Base-by-base conservation (phyloP, 2,329 filamentous ascomycete species). In the Fusarium abutilonis region DNA sequence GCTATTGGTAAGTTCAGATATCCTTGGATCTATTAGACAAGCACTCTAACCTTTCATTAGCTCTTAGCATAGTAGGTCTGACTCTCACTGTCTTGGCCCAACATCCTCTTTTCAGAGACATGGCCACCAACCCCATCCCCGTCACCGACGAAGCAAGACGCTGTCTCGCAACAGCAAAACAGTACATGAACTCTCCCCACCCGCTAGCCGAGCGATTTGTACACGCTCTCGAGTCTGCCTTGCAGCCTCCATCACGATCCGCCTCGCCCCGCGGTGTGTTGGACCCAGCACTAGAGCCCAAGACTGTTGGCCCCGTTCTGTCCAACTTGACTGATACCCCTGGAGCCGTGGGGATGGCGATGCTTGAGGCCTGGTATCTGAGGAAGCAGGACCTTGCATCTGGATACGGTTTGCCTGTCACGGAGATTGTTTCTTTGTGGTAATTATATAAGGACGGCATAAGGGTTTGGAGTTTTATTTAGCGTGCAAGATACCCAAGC, bases 331-430 rank as follows among this genome's bases (percentile, higher is more conserved):
- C 55, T 2, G 60, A 62, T 9, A 11, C 38, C 9, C 29, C 45
- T 4, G 64, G 63, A 11, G 48, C 54, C 29, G 26, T 36, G 19
- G 69, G 70, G 44, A 51, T 71, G 56, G 43, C 54, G 4, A 29
- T 70, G 38, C 43, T 71, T 1, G 61, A 71, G 46, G 63, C 60
- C 4, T 71, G 69, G 69, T 66, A 71, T 41, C 11, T 56, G 29
- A 56, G 28, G 4, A 52, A 53, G 4, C 60, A 60, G 10, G 64
- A 57, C 8, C 19, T 64, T 2, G 19, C 59, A 5, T 43, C 45
- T 17, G 50, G 43, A 19, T 40, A 51, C 3, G 55, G 49, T 8
- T 38, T 70, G 28, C 58, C 56, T 17, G 31, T 64, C 23, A 56
- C 56, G 1, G 68, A 70, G 26, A 53, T 65, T 32, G 52, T 66